Evolutionary conservation across 257 asterid genomes (phyloP), one percentile per base, ranked within the genome.

Genomic region (Fraxinus anomala): DNA sequence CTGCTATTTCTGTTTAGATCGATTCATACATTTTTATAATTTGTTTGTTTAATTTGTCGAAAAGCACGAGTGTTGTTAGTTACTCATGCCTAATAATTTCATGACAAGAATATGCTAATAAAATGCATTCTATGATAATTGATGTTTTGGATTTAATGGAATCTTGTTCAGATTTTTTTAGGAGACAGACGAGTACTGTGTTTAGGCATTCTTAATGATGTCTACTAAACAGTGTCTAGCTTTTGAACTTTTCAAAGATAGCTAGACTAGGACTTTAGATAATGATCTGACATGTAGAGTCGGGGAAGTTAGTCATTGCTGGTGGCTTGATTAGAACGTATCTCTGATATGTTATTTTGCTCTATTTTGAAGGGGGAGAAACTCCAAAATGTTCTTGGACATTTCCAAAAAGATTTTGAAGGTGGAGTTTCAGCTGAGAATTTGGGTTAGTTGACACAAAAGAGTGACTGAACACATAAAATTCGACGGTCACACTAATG

Each of bases 391-490:
- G 90, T 90, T 59, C 80, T 95, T 86, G 99, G 99, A 76, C 99
- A 95, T 85, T 89, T 88, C 85, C 99, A 95, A 84, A 95, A 91
- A 84, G 99, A 95, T 82, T 95, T 95, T 83, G 99, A 93, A 90
- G 98, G 99, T 56, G 96, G 92, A 39, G 96, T 95, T 80, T 91
- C 99, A 30, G 96, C 96, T 73, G 99, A 95, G 85, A 93, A 90
- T 88, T 89, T 95, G 90, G 99, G 99, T 95, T 88, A 83, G 98
- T 83, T 54, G 71, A 76, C 70, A 79, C 49, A 83, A 82, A 82
- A 81, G 73, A 77, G 73, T 59, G 49, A 17, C 73, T 73, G 79
- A 79, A 77, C 78, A 21, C 78, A 69, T 65, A 75, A 75, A 80
- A 17, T 59, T 42, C 36, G 13, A 68, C 72, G 68, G 54, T 78